Base-by-base conservation (phyloP, 192 early-diverging fungal species). In the Chytriomyces sp. region DNA sequence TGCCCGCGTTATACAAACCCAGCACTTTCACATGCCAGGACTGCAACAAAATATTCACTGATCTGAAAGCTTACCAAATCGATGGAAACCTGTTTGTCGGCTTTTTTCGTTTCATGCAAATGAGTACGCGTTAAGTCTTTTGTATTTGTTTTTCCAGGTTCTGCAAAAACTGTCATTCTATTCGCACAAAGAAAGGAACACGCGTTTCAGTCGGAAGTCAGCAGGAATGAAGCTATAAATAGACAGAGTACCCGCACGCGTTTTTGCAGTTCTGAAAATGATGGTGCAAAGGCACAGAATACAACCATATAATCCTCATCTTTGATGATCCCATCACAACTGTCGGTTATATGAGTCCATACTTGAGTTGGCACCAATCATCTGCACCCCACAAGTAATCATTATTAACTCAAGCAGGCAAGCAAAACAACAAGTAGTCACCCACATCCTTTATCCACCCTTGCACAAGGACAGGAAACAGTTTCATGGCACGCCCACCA, bases 61-160 rank as follows among this genome's bases (percentile, higher is more conserved):
- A 77, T 69, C 45, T 77, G 61, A 77, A 77, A 35, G 76, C 76
- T 9, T 69, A 69, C 65, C 76, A 77, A 45, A 50, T 69, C 45
- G 66, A 77, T 57, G 76, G 66, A 18, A 77, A 77, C 60, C 57
- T 77, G 76, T 77, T 11, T 9, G 65, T 67, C 5, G 26, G 28
- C 45, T 67, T 57, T 57, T 57, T 57, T 1, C 20, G 53, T 13
- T 18, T 18, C 53, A 18, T 13, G 53, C 1, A 57, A 57, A 57
- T 5, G 62, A 28, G 7, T 11, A 28, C 1, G 26, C 10, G n/a
- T 18, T 28, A 24, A 24, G 10, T 64, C 26, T 0, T 26, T 26
- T 28, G 3, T 67, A 35, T 9, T 48, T 18, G 0, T 45, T 35
- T 23, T 16, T 45, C 2, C 24, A 67, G 65, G 18, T 67, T 49